A percentile compares a stretch with the other conserved stretches of the same genome.
Conservation (phyloP, 345 rosid genomes). For the Heritiera littoralis region DNA sequence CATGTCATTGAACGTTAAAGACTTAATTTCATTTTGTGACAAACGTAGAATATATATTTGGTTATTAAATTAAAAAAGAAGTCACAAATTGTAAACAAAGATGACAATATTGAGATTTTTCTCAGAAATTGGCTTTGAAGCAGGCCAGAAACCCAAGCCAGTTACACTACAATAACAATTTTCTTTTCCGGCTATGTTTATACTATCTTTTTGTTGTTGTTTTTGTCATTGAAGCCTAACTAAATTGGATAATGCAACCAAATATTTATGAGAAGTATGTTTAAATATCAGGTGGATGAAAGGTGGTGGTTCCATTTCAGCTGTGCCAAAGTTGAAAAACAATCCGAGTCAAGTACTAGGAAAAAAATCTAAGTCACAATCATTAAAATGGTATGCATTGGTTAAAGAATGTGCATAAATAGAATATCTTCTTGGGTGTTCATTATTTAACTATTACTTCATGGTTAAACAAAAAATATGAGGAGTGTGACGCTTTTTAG, state of each 20-base stretch:
- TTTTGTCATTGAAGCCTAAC: background rate
- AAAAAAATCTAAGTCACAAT: constrained; percentile 14
- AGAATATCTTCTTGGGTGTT: too few relatives aligned
- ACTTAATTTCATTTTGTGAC: too few relatives aligned
- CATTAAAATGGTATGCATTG: background rate
- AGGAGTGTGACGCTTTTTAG: too few relatives aligned
- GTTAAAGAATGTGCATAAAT: too few relatives aligned
- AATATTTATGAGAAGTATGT: background rate
- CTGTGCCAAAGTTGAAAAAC: background rate
- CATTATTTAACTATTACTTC: too few relatives aligned
- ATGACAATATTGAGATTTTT: background rate
- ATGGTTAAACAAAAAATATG: too few relatives aligned
- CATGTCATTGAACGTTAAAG: too few relatives aligned
- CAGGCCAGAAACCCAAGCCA: background rate
- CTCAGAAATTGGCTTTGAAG: background rate
- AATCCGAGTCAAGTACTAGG: background rate
- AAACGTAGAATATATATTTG: too few relatives aligned
- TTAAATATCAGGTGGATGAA: background rate
- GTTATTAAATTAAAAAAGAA: too few relatives aligned
- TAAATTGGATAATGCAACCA: background rate
- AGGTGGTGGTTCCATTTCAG: constrained; percentile 3
- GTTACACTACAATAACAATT: background rate
- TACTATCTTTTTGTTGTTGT: background rate
- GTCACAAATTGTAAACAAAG: background rate
- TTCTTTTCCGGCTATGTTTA: too few relatives aligned